A percentile compares a stretch with the other conserved stretches of the same genome.
Conservation (phyloP, 495 filamentous ascomycete species). For the Articulospora tetracladia region DNA sequence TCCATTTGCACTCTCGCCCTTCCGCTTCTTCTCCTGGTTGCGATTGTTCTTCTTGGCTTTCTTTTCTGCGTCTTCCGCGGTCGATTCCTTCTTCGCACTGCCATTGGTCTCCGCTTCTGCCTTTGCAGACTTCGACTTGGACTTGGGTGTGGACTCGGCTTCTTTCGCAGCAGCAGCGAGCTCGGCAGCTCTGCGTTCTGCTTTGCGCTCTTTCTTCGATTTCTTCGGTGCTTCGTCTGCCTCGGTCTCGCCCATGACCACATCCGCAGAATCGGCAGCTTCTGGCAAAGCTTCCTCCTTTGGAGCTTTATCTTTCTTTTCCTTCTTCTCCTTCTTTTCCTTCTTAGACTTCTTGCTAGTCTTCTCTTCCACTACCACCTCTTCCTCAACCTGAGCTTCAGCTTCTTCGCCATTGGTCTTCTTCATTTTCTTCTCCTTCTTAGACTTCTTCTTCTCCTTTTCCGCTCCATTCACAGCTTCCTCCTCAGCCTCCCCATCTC, state of each 20-base stretch:
- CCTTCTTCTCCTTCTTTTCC: conserved; percentile 36
- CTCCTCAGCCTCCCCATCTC: conserved; percentile 35
- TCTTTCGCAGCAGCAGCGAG: conserved; percentile 15
- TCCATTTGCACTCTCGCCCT: conserved; percentile 25
- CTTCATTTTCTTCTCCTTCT: conserved; percentile 25
- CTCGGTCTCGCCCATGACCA: conserved; percentile 41
- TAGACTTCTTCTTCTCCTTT: conserved; percentile 21
- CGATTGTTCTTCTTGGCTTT: conserved; percentile 26
- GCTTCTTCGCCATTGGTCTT: conserved; percentile 26
- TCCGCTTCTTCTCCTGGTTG: conserved; percentile 24
- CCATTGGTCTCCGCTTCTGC: conserved; percentile 12
- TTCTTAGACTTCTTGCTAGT: conserved; percentile 38
- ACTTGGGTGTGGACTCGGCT: background rate
- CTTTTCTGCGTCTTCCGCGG: conserved; percentile 4
- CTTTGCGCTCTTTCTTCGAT: conserved; percentile 30
- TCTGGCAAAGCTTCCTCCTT: background rate
- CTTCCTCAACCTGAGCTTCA: conserved; percentile 36
- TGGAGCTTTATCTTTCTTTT: conserved; percentile 24
- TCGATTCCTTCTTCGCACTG: background rate
- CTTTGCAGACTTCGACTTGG: conserved; percentile 5
- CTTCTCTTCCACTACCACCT: conserved; percentile 22
- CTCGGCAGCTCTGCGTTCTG: conserved; percentile 29
- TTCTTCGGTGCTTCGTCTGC: conserved; percentile 33
- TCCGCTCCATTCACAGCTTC: conserved; percentile 4
- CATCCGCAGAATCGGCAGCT: conserved; percentile 18